Evolutionary conservation across 2,329 filamentous ascomycete genomes (phyloP), one percentile per base, ranked within the genome.

Genomic region (Fusarium clavum): DNA sequence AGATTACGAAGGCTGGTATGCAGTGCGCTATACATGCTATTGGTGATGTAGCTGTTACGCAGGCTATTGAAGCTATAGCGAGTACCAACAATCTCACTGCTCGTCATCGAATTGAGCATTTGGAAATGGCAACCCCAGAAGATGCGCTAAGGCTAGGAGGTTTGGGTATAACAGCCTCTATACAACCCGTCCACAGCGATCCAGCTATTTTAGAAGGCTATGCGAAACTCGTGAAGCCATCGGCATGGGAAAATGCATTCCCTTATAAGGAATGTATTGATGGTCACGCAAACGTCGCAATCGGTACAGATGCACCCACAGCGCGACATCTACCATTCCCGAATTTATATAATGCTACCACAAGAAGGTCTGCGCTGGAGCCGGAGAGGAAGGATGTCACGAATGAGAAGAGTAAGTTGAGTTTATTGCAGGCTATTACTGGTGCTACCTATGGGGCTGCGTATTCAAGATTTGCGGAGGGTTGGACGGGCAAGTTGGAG

Each of bases 21-120:
- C 89, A 91, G 73, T 85, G 87, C 40, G 89, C 89, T 0, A 80
- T 91, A 12, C 89, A 91, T 71, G 89, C 89, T 44, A 91, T 91
- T 61, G 89, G 89, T 43, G 88, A 91, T 72, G 80, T 81, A 20
- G 88, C 89, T 1, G 81, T 90, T 29, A 81, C 79, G 41, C 86
- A 85, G 66, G 88, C 87, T 10, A 83, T 91, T 61, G 85, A 91
- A 68, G 83, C 83, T 0, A 81, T 91, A 18, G 85, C 79, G 22
- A 77, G 72, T 62, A 80, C 78, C 52, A 81, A 79, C 0, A 79
- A 78, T 64, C 81, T 83, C 0, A 81, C 80, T 1, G 82, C 84
- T 10, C 83, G 89, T 4, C 89, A 90, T 53, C 83, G 89, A 18
- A 88, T 91, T 69, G 89, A 91, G 77, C 89, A 91, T 73, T 79